Evolutionary conservation across 169 alveolate species (phyloP).

Genomic region (Plasmodium inui): DNA sequence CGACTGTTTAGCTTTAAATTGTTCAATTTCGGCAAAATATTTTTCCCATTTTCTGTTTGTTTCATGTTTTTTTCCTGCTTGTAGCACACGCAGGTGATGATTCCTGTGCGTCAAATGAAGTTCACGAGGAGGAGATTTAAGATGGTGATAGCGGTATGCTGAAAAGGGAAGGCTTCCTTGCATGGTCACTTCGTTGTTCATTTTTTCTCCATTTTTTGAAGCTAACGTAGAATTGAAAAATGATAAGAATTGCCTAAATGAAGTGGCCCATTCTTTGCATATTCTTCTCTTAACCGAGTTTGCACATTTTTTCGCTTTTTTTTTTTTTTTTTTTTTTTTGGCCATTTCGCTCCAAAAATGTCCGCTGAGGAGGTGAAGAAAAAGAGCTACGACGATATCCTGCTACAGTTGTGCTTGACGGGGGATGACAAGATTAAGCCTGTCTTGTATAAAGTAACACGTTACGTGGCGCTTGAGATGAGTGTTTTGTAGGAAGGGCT

Average conservation of each 20-base stretch:
- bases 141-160: not conserved
- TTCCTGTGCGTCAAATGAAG: not conserved
- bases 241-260: not conserved
- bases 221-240: not conserved
- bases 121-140: not conserved
- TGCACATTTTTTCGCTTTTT: not conserved
- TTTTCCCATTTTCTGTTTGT: not conserved
- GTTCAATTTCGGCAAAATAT: not conserved
- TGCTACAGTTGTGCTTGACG: slow-evolving; percentile 50
- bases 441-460: slow-evolving; percentile 63
- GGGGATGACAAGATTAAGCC: slow-evolving; percentile 52
- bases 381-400: slow-evolving; percentile 46
- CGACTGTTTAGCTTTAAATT: not conserved
- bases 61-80: not conserved
- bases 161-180: not conserved
- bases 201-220: not conserved
- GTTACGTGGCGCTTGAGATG: not conserved
- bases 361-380: slow-evolving; percentile 30
- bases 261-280: not conserved
- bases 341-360: slow-evolving; percentile 20
- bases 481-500: not conserved
- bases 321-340: not conserved
- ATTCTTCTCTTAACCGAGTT: not conserved
- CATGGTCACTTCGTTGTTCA: not conserved
- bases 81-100: not conserved